Evolutionary conservation across 2,329 filamentous ascomycete genomes (phyloP).

Genomic region (Aspergillus hiratsukae): DNA sequence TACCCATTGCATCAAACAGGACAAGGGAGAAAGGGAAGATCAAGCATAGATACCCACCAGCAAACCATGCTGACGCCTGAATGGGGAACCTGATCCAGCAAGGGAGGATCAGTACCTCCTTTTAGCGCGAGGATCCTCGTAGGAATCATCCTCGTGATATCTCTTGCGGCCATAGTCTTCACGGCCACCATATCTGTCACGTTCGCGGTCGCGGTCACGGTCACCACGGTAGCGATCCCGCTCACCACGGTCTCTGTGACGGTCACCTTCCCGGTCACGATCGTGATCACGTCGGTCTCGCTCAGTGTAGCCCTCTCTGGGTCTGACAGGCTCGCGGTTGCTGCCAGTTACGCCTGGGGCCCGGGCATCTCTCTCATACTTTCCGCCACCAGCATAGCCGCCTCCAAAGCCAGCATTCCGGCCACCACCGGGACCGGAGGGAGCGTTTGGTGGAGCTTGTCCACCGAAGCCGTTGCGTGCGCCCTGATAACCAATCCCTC

Average conservation of each 20-base stretch:
- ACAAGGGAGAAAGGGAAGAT: constrained; percentile 23
- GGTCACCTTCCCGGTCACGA: constrained; percentile 52
- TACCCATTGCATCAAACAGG: constrained; percentile 32
- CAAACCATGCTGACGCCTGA: constrained; percentile 29
- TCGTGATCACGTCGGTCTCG: constrained; percentile 41
- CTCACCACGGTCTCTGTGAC: constrained; percentile 53
- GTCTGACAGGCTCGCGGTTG: constrained; percentile 79
- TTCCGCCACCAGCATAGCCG: constrained; percentile 43
- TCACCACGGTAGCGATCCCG: constrained; percentile 48
- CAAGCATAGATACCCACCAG: constrained; percentile 43
- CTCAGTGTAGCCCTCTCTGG: constrained; percentile 56
- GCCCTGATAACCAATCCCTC: constrained; percentile 56
- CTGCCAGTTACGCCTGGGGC: constrained; percentile 58
- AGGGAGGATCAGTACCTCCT: constrained; percentile 51
- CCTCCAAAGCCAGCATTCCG: constrained; percentile 49
- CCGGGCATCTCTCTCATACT: constrained; percentile 51
- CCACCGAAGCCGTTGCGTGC: constrained; percentile 50
- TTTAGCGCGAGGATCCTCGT: constrained; percentile 68
- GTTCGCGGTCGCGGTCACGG: constrained; percentile 47
- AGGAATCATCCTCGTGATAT: constrained; percentile 70
- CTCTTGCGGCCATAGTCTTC: constrained; percentile 59
- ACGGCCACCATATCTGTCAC: constrained; percentile 45
- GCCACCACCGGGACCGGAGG: constrained; percentile 53
- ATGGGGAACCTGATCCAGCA: constrained; percentile 11
- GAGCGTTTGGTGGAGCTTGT: constrained; percentile 47